Evolutionary conservation across 768 basidiomycete species (phyloP), one percentile per base, ranked within the genome.

Genomic region (Leucocoprinus birnbaumii): DNA sequence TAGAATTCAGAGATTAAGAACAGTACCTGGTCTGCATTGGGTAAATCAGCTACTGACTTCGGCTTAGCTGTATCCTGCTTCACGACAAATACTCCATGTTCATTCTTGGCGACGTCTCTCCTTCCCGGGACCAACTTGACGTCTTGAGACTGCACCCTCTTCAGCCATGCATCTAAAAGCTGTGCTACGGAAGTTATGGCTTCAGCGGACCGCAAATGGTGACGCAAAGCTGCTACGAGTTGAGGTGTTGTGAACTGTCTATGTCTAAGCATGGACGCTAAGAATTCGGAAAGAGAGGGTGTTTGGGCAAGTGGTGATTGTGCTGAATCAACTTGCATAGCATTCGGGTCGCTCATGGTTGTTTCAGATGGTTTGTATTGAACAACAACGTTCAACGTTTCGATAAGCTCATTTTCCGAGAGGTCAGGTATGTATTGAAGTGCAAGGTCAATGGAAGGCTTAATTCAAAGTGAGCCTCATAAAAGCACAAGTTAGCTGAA

Each of bases 341-440:
- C 73, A 53, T 75, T 63, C 3, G 72, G 75, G 66, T 76, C 40
- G 60, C 64, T 48, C 53, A 65, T 7, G 6, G 52, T 22, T 26
- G 19, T 16, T 10, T 38, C 26, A 21, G 46, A 56, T 37, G 68
- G 73, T 55, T 80, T 72, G 16, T 65, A 66, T 9, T 66, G 67
- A 13, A 80, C 65, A 18, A 86, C 73, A 13, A 65, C 60, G 43
- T 71, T 72, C 2, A 90, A 72, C 2, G 76, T 69, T 26, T 78
- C 73, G 21, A 89, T 73, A 37, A 91, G 65, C 58, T 89, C 85
- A 14, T 71, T 62, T 65, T 92, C 89, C 1, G 84, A 71, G 54
- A 93, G 61, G 64, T 93, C 90, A 5, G 72, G 63, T 18, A 91
- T 82, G 41, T 2, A 63, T 70, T 2, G 70, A 66, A 91, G 67